Percentiles rank a stretch among this genome's conserved stretches.
Conservation (phyloP, 345 rosid genomes). For the Ceriops zippeliana region DNA sequence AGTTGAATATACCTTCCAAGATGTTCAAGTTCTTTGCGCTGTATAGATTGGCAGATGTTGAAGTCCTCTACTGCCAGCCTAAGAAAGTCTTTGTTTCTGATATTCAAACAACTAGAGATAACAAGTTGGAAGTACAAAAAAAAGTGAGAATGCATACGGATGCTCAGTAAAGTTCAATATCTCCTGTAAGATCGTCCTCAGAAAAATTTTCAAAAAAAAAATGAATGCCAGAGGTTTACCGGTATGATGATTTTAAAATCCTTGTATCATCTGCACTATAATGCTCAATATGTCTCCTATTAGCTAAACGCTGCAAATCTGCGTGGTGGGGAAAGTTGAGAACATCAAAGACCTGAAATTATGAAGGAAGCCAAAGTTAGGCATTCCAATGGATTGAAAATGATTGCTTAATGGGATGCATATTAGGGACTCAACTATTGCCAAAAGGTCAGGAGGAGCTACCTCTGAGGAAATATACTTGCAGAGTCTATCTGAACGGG, state of each 20-base stretch:
- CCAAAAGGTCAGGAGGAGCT: conserved; percentile 9
- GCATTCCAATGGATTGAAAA: not conserved
- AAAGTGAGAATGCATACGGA: not conserved
- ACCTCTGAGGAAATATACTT: conserved; percentile 44
- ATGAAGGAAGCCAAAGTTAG: not conserved
- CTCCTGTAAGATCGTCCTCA: not conserved
- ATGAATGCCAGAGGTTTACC: conserved; percentile 35
- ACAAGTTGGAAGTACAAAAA: conserved; percentile 17
- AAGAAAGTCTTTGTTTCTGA: conserved; percentile 44
- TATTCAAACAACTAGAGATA: conserved; percentile 36
- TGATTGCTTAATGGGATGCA: not conserved
- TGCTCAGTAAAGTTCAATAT: too few species aligned
- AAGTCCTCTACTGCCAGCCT: conserved; percentile 68
- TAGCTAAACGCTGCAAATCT: conserved; percentile 52
- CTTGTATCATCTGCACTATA: conserved; percentile 35
- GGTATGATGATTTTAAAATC: conserved; percentile 51
- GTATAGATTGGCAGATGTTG: conserved; percentile 60
- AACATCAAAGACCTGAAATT: conserved; percentile 61
- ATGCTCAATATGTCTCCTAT: conserved; percentile 54
- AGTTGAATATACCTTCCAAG: conserved; percentile 53
- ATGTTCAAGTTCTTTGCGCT: conserved; percentile 53
- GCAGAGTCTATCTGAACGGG: conserved; percentile 25
- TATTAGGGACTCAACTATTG: not conserved
- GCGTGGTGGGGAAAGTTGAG: conserved; percentile 50
- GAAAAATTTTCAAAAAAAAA: not conserved